These are phyloP conservation scores for Jaltomata sinuosa DNA, from an alignment of 257 asterid genomes.

Conservation along the genomic window DNA sequence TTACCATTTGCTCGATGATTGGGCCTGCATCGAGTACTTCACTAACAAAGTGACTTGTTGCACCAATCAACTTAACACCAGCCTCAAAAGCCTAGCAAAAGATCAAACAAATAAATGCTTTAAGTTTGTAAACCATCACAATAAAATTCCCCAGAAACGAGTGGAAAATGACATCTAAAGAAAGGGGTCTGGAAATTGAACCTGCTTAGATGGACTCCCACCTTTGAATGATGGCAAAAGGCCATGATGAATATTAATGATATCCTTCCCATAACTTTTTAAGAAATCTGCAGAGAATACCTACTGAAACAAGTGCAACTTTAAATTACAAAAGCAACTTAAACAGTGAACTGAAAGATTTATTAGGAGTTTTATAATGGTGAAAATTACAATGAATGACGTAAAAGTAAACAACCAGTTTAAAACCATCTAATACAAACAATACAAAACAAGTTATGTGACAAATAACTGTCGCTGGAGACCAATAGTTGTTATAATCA, in stretches of 20 bases:
- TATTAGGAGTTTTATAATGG: background rate
- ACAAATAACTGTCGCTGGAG: background rate
- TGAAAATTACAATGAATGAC: background rate
- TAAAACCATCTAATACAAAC: background rate
- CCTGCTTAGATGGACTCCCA: slow-evolving; percentile 91
- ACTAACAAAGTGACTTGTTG: slow-evolving; percentile 88
- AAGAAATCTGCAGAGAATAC: slow-evolving; percentile 73
- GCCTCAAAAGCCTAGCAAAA: slow-evolving; percentile 78
- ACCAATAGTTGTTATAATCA: background rate
- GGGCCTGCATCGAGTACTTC: slow-evolving; percentile 94
- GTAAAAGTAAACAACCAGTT: background rate
- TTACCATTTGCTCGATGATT: slow-evolving; percentile 94
- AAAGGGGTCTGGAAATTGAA: slow-evolving; percentile 5
- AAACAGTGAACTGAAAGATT: background rate
- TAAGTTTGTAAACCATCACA: background rate
- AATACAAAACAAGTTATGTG: background rate
- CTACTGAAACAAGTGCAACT: slow-evolving; percentile 30
- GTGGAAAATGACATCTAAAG: background rate
- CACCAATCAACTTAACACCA: slow-evolving; percentile 94
- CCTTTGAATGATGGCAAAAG: slow-evolving; percentile 95
- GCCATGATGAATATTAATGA: slow-evolving; percentile 93
- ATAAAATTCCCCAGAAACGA: background rate
- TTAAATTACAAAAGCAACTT: background rate
- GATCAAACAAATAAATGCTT: background rate
- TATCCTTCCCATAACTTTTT: slow-evolving; percentile 54